Evolutionary conservation across 1,284 basidiomycete genomes (phyloP), one percentile per base, ranked within the genome.

Genomic region (Marasmius sp.): DNA sequence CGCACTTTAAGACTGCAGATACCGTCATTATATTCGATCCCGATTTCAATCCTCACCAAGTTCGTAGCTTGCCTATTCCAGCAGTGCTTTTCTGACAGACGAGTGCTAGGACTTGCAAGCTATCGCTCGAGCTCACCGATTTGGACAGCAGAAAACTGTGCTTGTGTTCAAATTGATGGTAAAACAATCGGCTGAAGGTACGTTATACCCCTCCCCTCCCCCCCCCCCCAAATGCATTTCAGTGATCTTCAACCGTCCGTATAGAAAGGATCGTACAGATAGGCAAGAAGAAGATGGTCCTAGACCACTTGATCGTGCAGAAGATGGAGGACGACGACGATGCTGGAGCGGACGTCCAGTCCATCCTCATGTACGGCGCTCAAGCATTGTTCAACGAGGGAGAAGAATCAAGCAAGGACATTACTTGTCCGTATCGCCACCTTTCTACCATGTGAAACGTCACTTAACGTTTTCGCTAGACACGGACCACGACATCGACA

Each of bases 41-140:
- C 0, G 95, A 98, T 77, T 98, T 95, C 75, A 98, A 98, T 70
- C 95, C 95, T 14, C 95, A 97, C 75, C 89, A 93, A 76, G 92
- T 88, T 60, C 38, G 80, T 73, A n/a, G 16, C 33, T 57, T 45
- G 61, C 18, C 27, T 59, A 27, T n/a, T 50, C 37, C 20, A 8
- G 39, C 33, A n/a, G 34, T 11, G 18, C 33, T 48, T 57, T 47
- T 41, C 39, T 18, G 49, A 38, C 14, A 11, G 12, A 47, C 58
- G 58, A 11, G 7, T 38, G 18, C 14, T 66, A 87, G 87, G 89
- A 92, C 74, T 75, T 92, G 53, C 89, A 97, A 90, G 95, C 95
- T 41, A 96, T 97, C 65, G 90, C 94, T 12, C 88, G 95, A 61
- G 87, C 93, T 33, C 93, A 97, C 78, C 87, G 93, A 57, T 93